These are phyloP conservation scores for Hydnomerulius pinastri DNA, from an alignment of 768 basidiomycete species.

Conservation along the genomic window DNA sequence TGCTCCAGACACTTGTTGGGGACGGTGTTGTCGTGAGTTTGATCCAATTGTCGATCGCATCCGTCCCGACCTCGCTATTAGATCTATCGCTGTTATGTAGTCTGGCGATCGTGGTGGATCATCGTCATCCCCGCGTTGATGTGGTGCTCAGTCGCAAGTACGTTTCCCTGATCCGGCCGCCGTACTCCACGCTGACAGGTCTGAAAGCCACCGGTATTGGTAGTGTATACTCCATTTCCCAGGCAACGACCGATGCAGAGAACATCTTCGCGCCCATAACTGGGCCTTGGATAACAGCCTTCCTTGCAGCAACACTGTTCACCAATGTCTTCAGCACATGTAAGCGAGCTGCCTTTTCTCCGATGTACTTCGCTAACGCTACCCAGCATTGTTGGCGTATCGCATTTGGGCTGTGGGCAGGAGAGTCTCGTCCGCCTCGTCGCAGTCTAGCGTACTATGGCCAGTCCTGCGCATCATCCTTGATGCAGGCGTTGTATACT, in stretches of 20 bases:
- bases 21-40: conserved; percentile 22
- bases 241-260: conserved; percentile 5
- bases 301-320: conserved; percentile 17
- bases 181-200: not conserved
- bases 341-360: conserved; percentile 1
- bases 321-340: conserved; percentile 24
- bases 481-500: conserved; percentile 26
- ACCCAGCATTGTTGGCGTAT: conserved; percentile 23
- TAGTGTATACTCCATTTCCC: conserved; percentile 16
- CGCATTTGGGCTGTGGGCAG: conserved; percentile 25
- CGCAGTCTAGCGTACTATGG: conserved; percentile 10
- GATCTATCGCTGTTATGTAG: conserved; percentile 30
- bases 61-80: not conserved
- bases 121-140: conserved; percentile 18
- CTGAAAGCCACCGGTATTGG: conserved; percentile 15
- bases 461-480: conserved; percentile 24
- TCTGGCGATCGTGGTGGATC: conserved; percentile 26
- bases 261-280: conserved; percentile 18
- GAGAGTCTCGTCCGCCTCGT: not conserved
- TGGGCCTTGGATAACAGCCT: conserved; percentile 24
- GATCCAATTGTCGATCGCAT: not conserved
- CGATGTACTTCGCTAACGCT: not conserved
- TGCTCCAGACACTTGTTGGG: conserved; percentile 23
- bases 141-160: conserved; percentile 16
- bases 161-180: too few relatives aligned